A percentile compares a stretch with the other conserved stretches of the same genome.
phyloP scores from a whole-genome alignment of 2,329 filamentous ascomycete genomes.

The Metarhizium rileyi region DNA sequence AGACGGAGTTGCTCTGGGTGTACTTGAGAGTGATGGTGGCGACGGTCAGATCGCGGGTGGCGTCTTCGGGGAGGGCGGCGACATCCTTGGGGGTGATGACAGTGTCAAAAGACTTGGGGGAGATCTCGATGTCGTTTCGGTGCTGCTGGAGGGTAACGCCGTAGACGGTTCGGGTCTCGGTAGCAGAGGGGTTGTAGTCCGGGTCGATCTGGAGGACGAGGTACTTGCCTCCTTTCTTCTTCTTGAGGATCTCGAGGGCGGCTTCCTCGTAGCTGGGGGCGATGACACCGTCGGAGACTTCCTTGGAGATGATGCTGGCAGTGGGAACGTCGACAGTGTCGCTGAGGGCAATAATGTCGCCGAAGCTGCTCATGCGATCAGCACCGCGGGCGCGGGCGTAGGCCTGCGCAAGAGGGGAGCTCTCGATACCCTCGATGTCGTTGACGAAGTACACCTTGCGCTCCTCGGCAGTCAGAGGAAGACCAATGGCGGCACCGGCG shows the following conservation, averaged over 20 bases:
- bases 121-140: slow-evolving; percentile 85
- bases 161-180: slow-evolving; percentile 80
- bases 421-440: slow-evolving; percentile 82
- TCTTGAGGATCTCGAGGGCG: slow-evolving; percentile 82
- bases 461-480: slow-evolving; percentile 77
- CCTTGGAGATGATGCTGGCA: slow-evolving; percentile 93
- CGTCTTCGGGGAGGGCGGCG: slow-evolving; percentile 62
- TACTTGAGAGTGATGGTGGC: slow-evolving; percentile 98
- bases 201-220: slow-evolving; percentile 92
- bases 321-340: slow-evolving; percentile 86
- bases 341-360: slow-evolving; percentile 89
- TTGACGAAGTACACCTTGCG: slow-evolving; percentile 98
- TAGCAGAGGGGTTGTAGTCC: slow-evolving; percentile 69
- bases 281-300: slow-evolving; percentile 95
- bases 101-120: slow-evolving; percentile 72
- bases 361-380: slow-evolving; percentile 98
- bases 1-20: slow-evolving; percentile 98
- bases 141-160: slow-evolving; percentile 82
- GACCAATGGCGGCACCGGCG: slow-evolving; percentile 87
- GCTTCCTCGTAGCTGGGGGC: slow-evolving; percentile 78
- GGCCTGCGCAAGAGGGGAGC: slow-evolving; percentile 79
- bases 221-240: slow-evolving; percentile 98
- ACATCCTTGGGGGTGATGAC: slow-evolving; percentile 81
- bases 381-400: slow-evolving; percentile 93
- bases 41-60: slow-evolving; percentile 81